Percentiles rank a stretch among this genome's conserved stretches.
Evolutionary conservation across 1,139 yeast species (phyloP).

Genomic region (Saccharomyces uvarum): DNA sequence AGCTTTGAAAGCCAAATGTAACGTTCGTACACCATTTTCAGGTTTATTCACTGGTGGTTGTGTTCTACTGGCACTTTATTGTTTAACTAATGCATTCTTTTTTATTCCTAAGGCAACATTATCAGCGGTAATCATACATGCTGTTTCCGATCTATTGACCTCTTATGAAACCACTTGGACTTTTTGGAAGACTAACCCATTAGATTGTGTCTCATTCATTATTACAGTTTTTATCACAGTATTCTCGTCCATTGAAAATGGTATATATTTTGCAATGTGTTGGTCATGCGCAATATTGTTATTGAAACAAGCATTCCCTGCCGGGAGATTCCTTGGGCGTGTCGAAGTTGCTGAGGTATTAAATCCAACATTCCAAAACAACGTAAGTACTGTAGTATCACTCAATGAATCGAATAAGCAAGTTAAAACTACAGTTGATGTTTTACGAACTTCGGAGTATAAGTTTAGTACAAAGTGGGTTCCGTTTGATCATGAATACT

Average conservation of each 20-base stretch:
- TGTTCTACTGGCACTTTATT: constrained; percentile 78
- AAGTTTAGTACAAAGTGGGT: constrained; percentile 56
- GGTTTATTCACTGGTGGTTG: constrained; percentile 87
- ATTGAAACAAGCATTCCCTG: constrained; percentile 70
- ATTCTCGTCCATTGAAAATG: constrained; percentile 75
- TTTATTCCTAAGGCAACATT: constrained; percentile 87
- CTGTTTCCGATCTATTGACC: constrained; percentile 84
- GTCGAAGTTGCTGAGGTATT: constrained; percentile 60
- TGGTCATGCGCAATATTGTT: constrained; percentile 73
- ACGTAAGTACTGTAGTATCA: not conserved
- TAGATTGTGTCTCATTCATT: constrained; percentile 69
- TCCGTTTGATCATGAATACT: constrained; percentile 48
- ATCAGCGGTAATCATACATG: constrained; percentile 84
- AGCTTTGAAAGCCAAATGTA: constrained; percentile 90
- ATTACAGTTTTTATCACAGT: constrained; percentile 77
- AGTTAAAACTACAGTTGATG: constrained; percentile 26
- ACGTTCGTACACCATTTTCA: constrained; percentile 90
- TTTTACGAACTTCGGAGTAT: constrained; percentile 2
- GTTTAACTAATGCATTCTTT: constrained; percentile 73
- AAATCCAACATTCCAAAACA: constrained; percentile 37
- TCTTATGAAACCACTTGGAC: constrained; percentile 62
- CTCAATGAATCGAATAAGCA: not conserved
- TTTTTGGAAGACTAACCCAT: constrained; percentile 68
- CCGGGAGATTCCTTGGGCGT: constrained; percentile 76
- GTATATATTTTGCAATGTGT: constrained; percentile 83